Evolutionary conservation across 1,284 basidiomycete genomes (phyloP), one percentile per base, ranked within the genome.

Genomic region (Apiotrichum veenhuisii): DNA sequence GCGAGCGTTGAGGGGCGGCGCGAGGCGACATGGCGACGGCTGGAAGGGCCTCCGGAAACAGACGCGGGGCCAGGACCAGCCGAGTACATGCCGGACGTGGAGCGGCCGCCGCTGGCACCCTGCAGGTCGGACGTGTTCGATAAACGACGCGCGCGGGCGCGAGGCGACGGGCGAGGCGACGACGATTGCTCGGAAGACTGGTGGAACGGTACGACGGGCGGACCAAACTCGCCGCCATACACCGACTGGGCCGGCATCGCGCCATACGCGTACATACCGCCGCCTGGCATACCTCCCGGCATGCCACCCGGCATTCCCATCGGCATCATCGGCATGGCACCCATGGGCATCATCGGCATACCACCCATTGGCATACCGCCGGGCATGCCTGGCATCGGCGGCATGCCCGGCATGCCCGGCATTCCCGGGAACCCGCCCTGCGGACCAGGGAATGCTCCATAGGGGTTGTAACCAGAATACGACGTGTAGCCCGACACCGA

Each of bases 171-270:
- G 27, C 52, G 42, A 2, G 43, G 48, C 5, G 49, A 45, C 2
- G 46, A 48, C 43, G 8, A 23, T 23, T 45, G 51, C 25, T 42
- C 50, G 5, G 38, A 12, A 25, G 42, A 26, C 33, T 37, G 46
- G 37, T 25, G 27, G 42, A 44, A 52, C 2, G 50, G 50, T 2
- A 50, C 43, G n/a, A 63, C 62, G 30, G 72, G 66, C 1, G 72
- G 72, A 11, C 73, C 72, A 53, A 73, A 74, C 48, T 74, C 66
- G 37, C 68, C 72, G 22, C 73, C 73, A 46, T 65, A 74, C 11
- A 70, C 73, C 4, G 68, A 71, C 49, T 73, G 71, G 5, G 70
- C 56, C 5, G 59, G 62, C 18, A 37, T n/a, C 0, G 61, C 53
- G 1, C 65, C 69, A 56, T 74, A 73, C 10, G 49, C 36, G 55